phyloP scores from a whole-genome alignment of 306 rosid genomes.

The Sechiopsis laciniata region DNA sequence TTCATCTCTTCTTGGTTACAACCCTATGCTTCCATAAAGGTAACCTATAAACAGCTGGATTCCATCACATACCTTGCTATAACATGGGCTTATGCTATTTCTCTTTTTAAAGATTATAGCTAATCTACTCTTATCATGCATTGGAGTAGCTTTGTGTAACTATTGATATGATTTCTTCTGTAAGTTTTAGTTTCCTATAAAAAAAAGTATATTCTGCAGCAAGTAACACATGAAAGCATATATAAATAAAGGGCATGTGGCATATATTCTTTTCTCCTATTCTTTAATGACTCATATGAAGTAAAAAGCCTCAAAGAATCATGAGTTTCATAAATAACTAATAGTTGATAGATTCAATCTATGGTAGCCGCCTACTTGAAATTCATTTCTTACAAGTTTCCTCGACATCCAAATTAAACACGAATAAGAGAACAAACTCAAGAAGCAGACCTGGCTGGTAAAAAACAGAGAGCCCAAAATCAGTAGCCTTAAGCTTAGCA shows the following conservation, averaged over 20 bases:
- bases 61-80: no score
- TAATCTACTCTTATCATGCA: no score
- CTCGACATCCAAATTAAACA: no score
- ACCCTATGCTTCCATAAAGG: constrained; percentile 9
- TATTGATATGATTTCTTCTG: no score
- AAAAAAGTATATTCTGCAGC: constrained; percentile 4
- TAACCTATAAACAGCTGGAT: constrained; percentile 8
- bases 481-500: constrained; percentile 72
- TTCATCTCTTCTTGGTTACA: neutral
- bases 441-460: constrained; percentile 65
- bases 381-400: no score
- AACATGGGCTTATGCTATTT: no score
- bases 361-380: no score
- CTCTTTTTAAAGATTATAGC: no score
- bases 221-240: constrained; percentile 13
- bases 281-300: neutral
- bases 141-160: no score
- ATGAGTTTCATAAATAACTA: no score
- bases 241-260: neutral
- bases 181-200: no score
- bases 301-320: neutral
- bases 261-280: neutral
- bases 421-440: neutral
- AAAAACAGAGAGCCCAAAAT: constrained; percentile 79
- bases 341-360: no score